phyloP scores from a whole-genome alignment of 1,139 yeast species.

The Meyerozyma carpophila region DNA sequence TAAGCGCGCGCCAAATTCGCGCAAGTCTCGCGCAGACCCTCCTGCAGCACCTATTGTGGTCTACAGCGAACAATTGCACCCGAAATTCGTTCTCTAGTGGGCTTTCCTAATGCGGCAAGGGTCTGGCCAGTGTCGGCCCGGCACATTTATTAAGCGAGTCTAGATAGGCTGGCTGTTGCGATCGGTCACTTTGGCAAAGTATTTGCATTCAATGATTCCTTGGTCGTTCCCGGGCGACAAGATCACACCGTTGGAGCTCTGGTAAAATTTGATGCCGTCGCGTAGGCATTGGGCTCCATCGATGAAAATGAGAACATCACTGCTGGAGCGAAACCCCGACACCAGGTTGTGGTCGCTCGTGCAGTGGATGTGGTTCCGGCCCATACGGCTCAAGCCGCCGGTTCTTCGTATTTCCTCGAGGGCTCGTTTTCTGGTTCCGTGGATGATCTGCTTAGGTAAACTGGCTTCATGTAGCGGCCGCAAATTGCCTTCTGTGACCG shows the following conservation, averaged over 20 bases:
- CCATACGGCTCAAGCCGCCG: slow-evolving; percentile 66
- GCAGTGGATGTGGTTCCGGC: slow-evolving; percentile 80
- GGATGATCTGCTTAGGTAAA: slow-evolving; percentile 45
- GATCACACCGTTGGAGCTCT: slow-evolving; percentile 70
- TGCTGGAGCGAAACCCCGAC: slow-evolving; percentile 67
- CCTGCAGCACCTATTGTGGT: too few relatives aligned
- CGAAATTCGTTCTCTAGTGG: too few relatives aligned
- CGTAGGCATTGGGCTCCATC: slow-evolving; percentile 44
- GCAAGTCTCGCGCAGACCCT: too few relatives aligned
- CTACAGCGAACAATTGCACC: too few relatives aligned
- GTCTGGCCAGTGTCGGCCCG: neutral
- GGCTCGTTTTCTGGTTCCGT: slow-evolving; percentile 68
- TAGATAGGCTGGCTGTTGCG: slow-evolving; percentile 4
- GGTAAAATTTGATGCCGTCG: slow-evolving; percentile 51
- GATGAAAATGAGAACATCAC: slow-evolving; percentile 59
- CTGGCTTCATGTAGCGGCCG: slow-evolving; percentile 25
- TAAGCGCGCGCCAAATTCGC: too few relatives aligned
- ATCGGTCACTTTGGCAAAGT: slow-evolving; percentile 36
- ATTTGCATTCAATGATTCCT: slow-evolving; percentile 47
- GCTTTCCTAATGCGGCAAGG: neutral
- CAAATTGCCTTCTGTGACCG: slow-evolving; percentile 39
- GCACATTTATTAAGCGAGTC: neutral
- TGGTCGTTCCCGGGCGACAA: slow-evolving; percentile 55
- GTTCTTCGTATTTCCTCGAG: slow-evolving; percentile 42
- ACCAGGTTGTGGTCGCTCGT: slow-evolving; percentile 37